Conservation (phyloP, 768 basidiomycete genomes). For the Multifurca ochricompacta region DNA sequence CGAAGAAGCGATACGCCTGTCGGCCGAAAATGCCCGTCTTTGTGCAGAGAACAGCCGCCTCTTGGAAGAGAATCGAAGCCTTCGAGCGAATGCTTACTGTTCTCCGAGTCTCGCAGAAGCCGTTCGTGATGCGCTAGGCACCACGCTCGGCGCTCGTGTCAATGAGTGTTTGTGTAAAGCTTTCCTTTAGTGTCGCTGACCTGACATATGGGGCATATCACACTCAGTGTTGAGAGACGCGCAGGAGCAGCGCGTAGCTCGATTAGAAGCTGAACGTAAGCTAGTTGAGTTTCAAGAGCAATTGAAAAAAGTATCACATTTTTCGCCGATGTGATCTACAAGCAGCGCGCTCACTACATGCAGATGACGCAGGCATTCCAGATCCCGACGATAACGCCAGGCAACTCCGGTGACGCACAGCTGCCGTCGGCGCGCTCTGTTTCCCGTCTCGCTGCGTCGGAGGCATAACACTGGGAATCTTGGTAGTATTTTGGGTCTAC, state of each 20-base stretch:
- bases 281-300: conserved; percentile 49
- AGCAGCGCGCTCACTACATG: background rate
- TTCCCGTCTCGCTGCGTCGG: conserved; percentile 16
- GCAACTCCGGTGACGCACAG: conserved; percentile 5
- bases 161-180: conserved; percentile 12
- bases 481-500: background rate
- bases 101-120: conserved; percentile 17
- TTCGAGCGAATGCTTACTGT: conserved; percentile 12
- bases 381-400: conserved; percentile 1
- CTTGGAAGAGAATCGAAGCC: conserved; percentile 15
- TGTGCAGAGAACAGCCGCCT: conserved; percentile 18
- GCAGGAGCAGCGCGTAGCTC: conserved; percentile 34
- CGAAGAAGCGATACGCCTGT: conserved; percentile 17
- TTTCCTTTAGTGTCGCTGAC: background rate
- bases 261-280: conserved; percentile 34
- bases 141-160: conserved; percentile 15
- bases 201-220: background rate
- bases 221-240: conserved; percentile 19
- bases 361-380: conserved; percentile 23
- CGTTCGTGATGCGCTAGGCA: conserved; percentile 16
- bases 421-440: conserved; percentile 18
- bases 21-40: conserved; percentile 20
- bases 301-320: conserved; percentile 40
- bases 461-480: background rate
- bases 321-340: conserved; percentile 30